These are phyloP conservation scores for Phytophthora sp. DNA, from an alignment of 352 stramenopile species.

Conservation along the genomic window DNA sequence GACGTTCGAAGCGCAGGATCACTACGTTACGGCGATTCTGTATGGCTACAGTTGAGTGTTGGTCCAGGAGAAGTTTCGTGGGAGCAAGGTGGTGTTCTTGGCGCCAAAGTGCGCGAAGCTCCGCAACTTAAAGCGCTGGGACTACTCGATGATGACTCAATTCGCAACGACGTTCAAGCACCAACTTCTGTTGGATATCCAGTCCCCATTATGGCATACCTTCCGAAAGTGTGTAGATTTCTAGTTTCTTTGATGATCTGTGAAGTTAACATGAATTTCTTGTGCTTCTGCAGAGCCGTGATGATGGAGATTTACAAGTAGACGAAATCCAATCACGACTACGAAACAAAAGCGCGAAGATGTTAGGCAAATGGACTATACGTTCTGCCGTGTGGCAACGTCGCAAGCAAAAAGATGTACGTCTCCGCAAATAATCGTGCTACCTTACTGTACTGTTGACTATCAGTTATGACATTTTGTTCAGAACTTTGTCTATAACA, in stretches of 20 bases:
- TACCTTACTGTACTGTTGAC: too few species aligned
- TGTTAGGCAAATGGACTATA: slow-evolving; percentile 83
- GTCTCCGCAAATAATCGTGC: too few species aligned
- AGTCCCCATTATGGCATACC: slow-evolving; percentile 65
- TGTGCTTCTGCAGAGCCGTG: slow-evolving; percentile 47
- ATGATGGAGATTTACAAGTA: slow-evolving; percentile 74
- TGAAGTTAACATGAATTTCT: neutral
- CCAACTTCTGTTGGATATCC: slow-evolving; percentile 60
- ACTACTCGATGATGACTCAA: slow-evolving; percentile 48
- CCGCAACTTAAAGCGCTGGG: slow-evolving; percentile 73
- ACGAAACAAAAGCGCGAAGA: slow-evolving; percentile 76
- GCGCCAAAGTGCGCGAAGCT: slow-evolving; percentile 75
- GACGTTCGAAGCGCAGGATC: slow-evolving; percentile 70
- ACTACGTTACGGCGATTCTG: slow-evolving; percentile 76
- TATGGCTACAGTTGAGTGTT: slow-evolving; percentile 79
- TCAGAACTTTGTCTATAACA: slow-evolving; percentile 87
- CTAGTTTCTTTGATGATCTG: neutral
- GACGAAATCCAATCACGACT: slow-evolving; percentile 83
- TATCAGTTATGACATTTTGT: too few species aligned
- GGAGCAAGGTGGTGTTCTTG: slow-evolving; percentile 77
- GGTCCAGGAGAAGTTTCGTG: slow-evolving; percentile 69
- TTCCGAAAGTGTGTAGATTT: slow-evolving; percentile 60
- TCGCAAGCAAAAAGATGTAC: slow-evolving; percentile 57
- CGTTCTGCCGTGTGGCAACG: slow-evolving; percentile 60
- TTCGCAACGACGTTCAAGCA: slow-evolving; percentile 54